Percentiles rank a stretch among this genome's conserved stretches.
These are phyloP conservation scores for Pyrus betulifolia DNA, from an alignment of 306 rosid species.

Conservation along the genomic window DNA sequence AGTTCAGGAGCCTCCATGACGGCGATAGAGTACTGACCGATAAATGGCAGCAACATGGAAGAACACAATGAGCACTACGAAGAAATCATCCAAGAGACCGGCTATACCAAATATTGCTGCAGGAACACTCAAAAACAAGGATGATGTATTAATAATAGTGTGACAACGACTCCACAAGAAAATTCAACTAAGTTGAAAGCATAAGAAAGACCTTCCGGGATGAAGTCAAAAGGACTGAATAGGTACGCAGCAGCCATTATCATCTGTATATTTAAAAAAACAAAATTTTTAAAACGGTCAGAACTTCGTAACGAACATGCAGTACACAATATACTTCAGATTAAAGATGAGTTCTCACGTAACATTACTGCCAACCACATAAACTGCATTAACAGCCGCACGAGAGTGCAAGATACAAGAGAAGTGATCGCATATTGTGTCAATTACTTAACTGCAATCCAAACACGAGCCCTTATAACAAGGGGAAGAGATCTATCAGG, in stretches of 20 bases:
- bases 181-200: conserved; percentile 3
- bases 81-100: conserved; percentile 75
- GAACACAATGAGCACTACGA: conserved; percentile 56
- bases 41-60: conserved; percentile 75
- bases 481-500: conserved; percentile 80
- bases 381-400: background rate
- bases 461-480: conserved; percentile 70
- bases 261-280: conserved; percentile 38
- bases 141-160: background rate
- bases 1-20: conserved; percentile 62
- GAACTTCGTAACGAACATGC: background rate
- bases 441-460: conserved; percentile 49
- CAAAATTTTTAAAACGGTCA: background rate
- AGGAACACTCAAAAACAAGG: conserved; percentile 7
- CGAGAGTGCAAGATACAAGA: background rate
- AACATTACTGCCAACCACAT: background rate
- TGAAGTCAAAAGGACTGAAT: conserved; percentile 79
- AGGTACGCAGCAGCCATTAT: conserved; percentile 45
- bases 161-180: background rate
- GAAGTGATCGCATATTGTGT: background rate
- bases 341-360: background rate
- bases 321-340: background rate
- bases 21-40: conserved; percentile 60
- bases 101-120: conserved; percentile 72
- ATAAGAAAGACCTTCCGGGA: conserved; percentile 80